phyloP scores from a whole-genome alignment of 2,329 filamentous ascomycete species.

The Zasmidium cellare region DNA sequence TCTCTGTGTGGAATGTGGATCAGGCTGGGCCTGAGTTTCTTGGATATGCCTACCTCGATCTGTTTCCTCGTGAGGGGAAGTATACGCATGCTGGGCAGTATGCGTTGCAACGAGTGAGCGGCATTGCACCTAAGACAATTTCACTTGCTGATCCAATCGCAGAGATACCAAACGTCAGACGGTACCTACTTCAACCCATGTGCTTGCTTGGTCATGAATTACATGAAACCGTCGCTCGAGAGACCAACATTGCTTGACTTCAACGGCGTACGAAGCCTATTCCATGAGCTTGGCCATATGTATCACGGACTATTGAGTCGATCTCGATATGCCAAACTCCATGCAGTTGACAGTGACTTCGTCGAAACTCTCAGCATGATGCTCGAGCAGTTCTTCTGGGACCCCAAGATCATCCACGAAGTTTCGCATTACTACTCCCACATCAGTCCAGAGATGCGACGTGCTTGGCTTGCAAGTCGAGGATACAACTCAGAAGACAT shows the following conservation, averaged over 20 bases:
- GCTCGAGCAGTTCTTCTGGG: conserved; percentile 1
- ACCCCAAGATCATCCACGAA: not conserved
- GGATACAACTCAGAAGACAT: not conserved
- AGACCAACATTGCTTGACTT: not conserved
- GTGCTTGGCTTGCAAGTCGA: not conserved
- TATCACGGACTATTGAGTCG: not conserved
- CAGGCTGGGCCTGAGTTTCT: not conserved
- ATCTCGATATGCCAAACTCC: not conserved
- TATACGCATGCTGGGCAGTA: not conserved
- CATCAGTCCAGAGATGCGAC: not conserved
- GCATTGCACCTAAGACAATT: not conserved
- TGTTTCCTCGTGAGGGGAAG: not conserved
- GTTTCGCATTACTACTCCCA: not conserved
- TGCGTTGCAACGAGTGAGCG: not conserved
- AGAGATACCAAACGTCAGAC: not conserved
- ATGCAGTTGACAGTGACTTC: not conserved
- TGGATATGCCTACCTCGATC: not conserved
- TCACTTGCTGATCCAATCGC: not conserved
- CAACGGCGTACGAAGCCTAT: not conserved
- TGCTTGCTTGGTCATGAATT: not conserved
- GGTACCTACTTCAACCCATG: not conserved
- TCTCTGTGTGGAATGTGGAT: not conserved
- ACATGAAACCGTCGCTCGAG: not conserved
- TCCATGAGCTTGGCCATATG: not conserved
- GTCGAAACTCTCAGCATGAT: not conserved